These are phyloP conservation scores for Dittrichia graveolens DNA, from an alignment of 129 eudicot genomes.

Conservation along the genomic window DNA sequence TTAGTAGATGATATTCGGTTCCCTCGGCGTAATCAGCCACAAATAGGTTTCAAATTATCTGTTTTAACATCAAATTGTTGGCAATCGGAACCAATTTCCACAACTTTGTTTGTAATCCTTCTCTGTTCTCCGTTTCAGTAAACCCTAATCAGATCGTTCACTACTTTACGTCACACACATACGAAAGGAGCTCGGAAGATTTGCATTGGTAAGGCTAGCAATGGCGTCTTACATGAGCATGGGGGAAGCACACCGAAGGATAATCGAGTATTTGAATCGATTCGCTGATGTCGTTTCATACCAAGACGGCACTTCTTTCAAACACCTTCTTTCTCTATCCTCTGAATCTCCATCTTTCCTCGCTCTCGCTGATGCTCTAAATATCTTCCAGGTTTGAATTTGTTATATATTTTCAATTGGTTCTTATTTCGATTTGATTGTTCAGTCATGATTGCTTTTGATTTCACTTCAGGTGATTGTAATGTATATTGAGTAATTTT, in stretches of 20 bases:
- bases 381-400: slow-evolving; percentile 61
- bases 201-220: background rate
- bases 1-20: no score
- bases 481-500: background rate
- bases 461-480: background rate
- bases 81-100: slow-evolving; percentile 2
- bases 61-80: background rate
- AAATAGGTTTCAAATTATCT: no score
- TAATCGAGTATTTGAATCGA: slow-evolving; percentile 68
- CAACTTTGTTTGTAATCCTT: background rate
- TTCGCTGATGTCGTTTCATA: slow-evolving; percentile 81
- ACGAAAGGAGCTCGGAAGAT: background rate
- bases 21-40: no score
- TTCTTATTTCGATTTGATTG: background rate
- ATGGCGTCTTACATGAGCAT: slow-evolving; percentile 76
- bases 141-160: slow-evolving; percentile 28
- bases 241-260: slow-evolving; percentile 93
- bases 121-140: background rate
- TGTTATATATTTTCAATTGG: background rate
- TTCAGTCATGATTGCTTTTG: background rate
- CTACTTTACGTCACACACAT: background rate
- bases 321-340: slow-evolving; percentile 73
- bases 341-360: slow-evolving; percentile 63
- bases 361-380: slow-evolving; percentile 89
- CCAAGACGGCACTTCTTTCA: slow-evolving; percentile 75